phyloP scores from a whole-genome alignment of 768 basidiomycete species.

The Panaeolus papilionaceus region DNA sequence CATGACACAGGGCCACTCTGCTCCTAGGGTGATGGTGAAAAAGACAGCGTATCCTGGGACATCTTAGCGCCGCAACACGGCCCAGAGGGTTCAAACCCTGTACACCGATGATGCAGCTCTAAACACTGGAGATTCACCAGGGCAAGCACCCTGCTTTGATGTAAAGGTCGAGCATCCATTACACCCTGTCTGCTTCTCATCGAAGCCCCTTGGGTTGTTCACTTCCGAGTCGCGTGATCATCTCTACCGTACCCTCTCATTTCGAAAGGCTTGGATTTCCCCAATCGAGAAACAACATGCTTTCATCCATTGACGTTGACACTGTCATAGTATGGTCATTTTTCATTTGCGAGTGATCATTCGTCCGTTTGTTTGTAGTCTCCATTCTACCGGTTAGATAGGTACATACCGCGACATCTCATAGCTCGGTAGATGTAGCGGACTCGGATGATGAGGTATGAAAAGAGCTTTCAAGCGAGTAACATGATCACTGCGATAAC shows the following conservation, averaged over 20 bases:
- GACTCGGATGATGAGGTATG: neutral
- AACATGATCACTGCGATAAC: neutral
- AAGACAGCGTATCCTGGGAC: neutral
- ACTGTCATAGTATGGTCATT: neutral
- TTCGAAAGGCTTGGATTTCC: neutral
- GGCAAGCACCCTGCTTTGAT: neutral
- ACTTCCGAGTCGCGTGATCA: neutral
- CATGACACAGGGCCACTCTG: neutral
- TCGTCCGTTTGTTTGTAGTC: constrained; percentile 6
- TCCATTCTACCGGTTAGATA: constrained; percentile 4
- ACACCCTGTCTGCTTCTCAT: neutral
- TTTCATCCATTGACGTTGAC: constrained; percentile 3
- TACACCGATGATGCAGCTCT: neutral
- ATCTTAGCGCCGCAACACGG: neutral
- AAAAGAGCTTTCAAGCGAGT: neutral
- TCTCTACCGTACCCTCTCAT: neutral
- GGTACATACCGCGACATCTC: neutral
- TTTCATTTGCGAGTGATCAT: neutral
- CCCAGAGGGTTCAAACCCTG: neutral
- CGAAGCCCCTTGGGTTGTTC: neutral
- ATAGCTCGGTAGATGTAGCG: neutral
- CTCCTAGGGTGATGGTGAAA: neutral
- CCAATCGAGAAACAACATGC: constrained; percentile 7
- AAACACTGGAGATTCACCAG: neutral
- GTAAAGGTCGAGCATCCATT: neutral